Evolutionary conservation across 2,329 filamentous ascomycete genomes (phyloP).

Genomic region (Exophiala mesophila): DNA sequence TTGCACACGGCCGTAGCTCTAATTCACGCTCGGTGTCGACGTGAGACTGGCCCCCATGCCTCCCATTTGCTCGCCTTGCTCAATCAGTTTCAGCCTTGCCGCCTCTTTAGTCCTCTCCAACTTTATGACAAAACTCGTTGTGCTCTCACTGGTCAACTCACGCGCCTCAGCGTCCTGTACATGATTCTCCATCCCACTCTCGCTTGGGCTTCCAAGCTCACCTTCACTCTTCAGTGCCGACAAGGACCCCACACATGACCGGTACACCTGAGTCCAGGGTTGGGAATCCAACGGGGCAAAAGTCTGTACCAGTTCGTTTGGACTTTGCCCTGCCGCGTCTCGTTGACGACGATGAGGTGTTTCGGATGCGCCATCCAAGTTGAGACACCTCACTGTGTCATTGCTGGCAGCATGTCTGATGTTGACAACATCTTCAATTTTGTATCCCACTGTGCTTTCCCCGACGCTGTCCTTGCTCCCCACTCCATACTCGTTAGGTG

Average conservation of each 20-base stretch:
- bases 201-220: conserved; percentile 2
- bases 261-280: conserved; percentile 16
- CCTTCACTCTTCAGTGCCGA: conserved; percentile 18
- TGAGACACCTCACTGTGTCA: conserved; percentile 1
- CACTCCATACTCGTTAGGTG: conserved; percentile 19
- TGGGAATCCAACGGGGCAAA: conserved; percentile 1
- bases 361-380: conserved; percentile 7
- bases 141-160: neutral
- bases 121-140: neutral
- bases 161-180: neutral
- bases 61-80: neutral
- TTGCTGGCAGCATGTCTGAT: neutral
- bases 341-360: neutral
- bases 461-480: conserved; percentile 22
- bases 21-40: no score
- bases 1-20: no score
- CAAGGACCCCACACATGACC: conserved; percentile 19
- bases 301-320: neutral
- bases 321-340: neutral
- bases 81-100: neutral
- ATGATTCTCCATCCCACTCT: neutral
- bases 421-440: conserved; percentile 23
- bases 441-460: conserved; percentile 21
- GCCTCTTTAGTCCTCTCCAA: neutral
- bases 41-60: no score